phyloP scores from a whole-genome alignment of 2,329 filamentous ascomycete species.

The Ascochyta clinopodiicola region DNA sequence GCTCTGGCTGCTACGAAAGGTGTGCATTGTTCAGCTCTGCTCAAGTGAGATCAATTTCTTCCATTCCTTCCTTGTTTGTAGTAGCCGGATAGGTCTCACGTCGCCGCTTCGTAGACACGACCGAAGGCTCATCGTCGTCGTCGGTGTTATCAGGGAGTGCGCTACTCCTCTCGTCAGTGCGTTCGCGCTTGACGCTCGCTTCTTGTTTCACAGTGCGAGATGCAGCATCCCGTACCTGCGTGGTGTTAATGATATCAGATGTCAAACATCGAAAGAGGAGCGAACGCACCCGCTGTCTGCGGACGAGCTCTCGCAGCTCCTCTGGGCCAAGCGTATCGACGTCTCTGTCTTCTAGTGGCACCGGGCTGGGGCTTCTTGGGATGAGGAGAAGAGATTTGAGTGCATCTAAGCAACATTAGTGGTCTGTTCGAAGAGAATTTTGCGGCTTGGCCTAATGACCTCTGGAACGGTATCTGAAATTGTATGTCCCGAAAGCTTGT shows the following conservation, averaged over 20 bases:
- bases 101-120: conserved; percentile 21
- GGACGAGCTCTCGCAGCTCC: conserved; percentile 28
- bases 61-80: conserved; percentile 20
- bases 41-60: conserved; percentile 30
- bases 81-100: neutral
- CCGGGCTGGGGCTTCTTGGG: conserved; percentile 34
- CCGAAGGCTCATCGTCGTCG: conserved; percentile 15
- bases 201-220: conserved; percentile 14
- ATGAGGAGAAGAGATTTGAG: conserved; percentile 45
- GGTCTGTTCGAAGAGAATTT: neutral
- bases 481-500: conserved; percentile 22
- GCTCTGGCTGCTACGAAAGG: neutral
- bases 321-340: conserved; percentile 17
- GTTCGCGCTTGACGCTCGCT: conserved; percentile 17
- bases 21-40: neutral
- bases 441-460: neutral
- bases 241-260: neutral
- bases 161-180: conserved; percentile 10
- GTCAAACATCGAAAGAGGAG: too few relatives aligned
- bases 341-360: conserved; percentile 25
- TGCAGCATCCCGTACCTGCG: conserved; percentile 4
- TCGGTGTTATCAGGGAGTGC: neutral
- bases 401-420: conserved; percentile 17
- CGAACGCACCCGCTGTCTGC: conserved; percentile 17
- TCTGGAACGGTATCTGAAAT: conserved; percentile 31